Evolutionary conservation across 106 monocot genomes (phyloP).

Genomic region (Iris macrosiphon): DNA sequence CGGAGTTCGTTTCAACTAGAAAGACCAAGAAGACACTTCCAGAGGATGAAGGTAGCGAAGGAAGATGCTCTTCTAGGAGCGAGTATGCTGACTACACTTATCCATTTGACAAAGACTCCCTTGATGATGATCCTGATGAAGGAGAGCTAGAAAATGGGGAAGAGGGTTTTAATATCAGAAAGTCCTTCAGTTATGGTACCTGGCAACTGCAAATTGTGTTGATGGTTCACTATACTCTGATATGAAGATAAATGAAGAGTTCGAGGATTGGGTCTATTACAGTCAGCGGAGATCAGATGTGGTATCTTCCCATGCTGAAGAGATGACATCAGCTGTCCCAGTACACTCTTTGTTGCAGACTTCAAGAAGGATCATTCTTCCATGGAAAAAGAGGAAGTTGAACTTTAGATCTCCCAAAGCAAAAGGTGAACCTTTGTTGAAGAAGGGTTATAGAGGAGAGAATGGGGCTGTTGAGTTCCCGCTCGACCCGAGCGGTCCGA

Average conservation of each 20-base stretch:
- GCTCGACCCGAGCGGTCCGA: too few relatives aligned
- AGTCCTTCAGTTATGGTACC: slow-evolving; percentile 87
- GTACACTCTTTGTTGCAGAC: slow-evolving; percentile 7
- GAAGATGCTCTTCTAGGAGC: slow-evolving; percentile 39
- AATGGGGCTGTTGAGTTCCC: slow-evolving; percentile 60
- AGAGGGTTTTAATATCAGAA: slow-evolving; percentile 39
- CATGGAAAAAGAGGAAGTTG: slow-evolving; percentile 49
- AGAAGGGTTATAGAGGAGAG: slow-evolving; percentile 55
- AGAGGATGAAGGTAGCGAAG: slow-evolving; percentile 72
- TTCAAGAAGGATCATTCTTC: slow-evolving; percentile 34
- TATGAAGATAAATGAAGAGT: too few relatives aligned
- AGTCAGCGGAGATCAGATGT: slow-evolving; percentile 39
- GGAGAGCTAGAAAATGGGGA: slow-evolving; percentile 31
- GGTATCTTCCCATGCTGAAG: neutral
- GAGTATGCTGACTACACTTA: slow-evolving; percentile 43
- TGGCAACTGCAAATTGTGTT: slow-evolving; percentile 50
- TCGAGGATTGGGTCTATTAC: slow-evolving; percentile 49
- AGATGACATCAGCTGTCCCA: slow-evolving; percentile 5
- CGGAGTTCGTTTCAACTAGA: slow-evolving; percentile 49
- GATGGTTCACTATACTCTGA: too few relatives aligned
- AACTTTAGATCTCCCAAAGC: slow-evolving; percentile 49
- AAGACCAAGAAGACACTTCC: slow-evolving; percentile 36
- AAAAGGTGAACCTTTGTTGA: slow-evolving; percentile 75
- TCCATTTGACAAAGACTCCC: slow-evolving; percentile 56
- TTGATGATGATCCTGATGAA: slow-evolving; percentile 42